Evolutionary conservation across 139 green algal genomes (phyloP).

Genomic region (Closterium sp.): DNA sequence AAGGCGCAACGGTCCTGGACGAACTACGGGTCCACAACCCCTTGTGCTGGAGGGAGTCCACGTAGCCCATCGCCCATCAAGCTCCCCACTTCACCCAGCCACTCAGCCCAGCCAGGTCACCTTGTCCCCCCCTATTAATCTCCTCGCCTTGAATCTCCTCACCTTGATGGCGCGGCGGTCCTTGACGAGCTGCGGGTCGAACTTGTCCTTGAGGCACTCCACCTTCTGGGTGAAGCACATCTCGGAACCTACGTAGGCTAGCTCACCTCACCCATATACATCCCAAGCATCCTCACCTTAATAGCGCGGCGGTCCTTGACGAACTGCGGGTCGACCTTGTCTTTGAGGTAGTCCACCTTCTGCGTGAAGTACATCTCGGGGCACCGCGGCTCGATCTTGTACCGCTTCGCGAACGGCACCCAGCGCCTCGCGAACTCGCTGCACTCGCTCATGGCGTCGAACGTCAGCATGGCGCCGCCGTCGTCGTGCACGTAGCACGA

Average conservation of each 20-base stretch:
- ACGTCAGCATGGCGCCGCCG: conserved; percentile 27
- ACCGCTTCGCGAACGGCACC: conserved; percentile 39
- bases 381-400: conserved; percentile 36
- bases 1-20: not conserved
- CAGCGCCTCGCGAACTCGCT: conserved; percentile 27
- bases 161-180: conserved; percentile 25
- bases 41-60: conserved; percentile 37
- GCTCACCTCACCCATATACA: no score
- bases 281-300: no score
- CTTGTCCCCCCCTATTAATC: no score
- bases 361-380: conserved; percentile 46
- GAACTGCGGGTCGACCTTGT: conserved; percentile 26
- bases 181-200: conserved; percentile 12
- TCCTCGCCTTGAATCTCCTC: no score
- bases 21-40: conserved; percentile 16
- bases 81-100: no score
- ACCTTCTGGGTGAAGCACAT: conserved; percentile 41
- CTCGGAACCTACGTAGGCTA: conserved; percentile 11
- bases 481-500: conserved; percentile 32
- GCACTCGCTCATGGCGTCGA: conserved; percentile 39
- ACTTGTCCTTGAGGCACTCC: conserved; percentile 33
- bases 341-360: conserved; percentile 41
- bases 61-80: no score
- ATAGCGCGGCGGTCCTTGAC: conserved; percentile 27
- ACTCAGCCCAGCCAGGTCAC: no score